phyloP scores from a whole-genome alignment of 2,329 filamentous ascomycete genomes.

The Coniochaeta hoffmannii region DNA sequence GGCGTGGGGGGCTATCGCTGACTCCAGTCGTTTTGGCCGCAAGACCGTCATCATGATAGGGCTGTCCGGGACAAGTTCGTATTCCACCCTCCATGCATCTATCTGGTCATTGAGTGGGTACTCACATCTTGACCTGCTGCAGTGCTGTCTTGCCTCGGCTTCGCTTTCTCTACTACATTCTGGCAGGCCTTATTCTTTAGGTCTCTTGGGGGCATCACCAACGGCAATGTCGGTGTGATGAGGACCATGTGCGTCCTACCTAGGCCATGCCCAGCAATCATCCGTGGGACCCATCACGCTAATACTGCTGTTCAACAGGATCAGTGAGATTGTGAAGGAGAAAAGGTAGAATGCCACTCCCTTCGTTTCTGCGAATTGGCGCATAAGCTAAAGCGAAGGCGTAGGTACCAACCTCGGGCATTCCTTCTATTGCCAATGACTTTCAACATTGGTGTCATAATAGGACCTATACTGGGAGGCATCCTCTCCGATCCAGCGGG shows the following conservation, averaged over 20 bases:
- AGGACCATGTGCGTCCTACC: slow-evolving; percentile 53
- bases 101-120: neutral
- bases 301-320: slow-evolving; percentile 21
- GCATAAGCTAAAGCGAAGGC: neutral
- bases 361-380: neutral
- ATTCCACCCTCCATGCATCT: slow-evolving; percentile 21
- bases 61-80: slow-evolving; percentile 53
- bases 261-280: neutral
- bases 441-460: slow-evolving; percentile 59
- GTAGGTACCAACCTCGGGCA: slow-evolving; percentile 33
- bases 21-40: slow-evolving; percentile 56
- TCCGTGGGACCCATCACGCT: neutral
- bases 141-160: slow-evolving; percentile 56
- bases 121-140: neutral
- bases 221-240: slow-evolving; percentile 69
- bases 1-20: slow-evolving; percentile 68
- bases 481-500: slow-evolving; percentile 36
- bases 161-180: slow-evolving; percentile 63
- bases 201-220: slow-evolving; percentile 57
- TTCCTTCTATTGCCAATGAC: slow-evolving; percentile 53
- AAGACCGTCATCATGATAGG: slow-evolving; percentile 76
- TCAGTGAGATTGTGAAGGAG: slow-evolving; percentile 34
- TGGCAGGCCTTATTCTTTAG: slow-evolving; percentile 54
- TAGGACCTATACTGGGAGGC: slow-evolving; percentile 46
- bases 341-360: slow-evolving; percentile 26